phyloP scores from a whole-genome alignment of 768 basidiomycete species.

The Megacollybia marginata region DNA sequence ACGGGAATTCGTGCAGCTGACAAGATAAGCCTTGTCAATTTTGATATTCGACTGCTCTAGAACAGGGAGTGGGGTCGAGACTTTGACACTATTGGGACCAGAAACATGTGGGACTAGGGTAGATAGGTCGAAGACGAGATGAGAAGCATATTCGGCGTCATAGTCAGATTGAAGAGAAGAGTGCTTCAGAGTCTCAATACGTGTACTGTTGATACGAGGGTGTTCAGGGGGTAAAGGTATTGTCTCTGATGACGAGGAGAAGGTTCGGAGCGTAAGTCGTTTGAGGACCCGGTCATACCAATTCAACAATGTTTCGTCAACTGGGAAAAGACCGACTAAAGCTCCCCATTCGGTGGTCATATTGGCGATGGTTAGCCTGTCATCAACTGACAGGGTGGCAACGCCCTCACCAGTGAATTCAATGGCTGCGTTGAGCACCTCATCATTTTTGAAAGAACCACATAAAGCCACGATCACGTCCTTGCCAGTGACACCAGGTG shows the following conservation, averaged over 20 bases:
- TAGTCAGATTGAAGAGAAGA: constrained; percentile 59
- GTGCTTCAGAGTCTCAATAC: constrained; percentile 59
- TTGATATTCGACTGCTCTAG: constrained; percentile 66
- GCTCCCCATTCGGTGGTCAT: constrained; percentile 99
- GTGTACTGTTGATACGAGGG: constrained; percentile 72
- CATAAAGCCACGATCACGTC: constrained; percentile 97
- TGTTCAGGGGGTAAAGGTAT: constrained; percentile 75
- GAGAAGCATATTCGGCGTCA: constrained; percentile 75
- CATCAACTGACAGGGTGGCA: constrained; percentile 71
- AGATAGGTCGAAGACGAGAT: constrained; percentile 87
- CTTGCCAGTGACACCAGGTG: constrained; percentile 92
- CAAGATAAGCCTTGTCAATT: constrained; percentile 97
- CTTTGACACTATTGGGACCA: constrained; percentile 95
- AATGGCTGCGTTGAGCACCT: constrained; percentile 93
- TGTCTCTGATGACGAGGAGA: constrained; percentile 43
- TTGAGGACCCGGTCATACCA: constrained; percentile 81
- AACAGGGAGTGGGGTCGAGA: constrained; percentile 88
- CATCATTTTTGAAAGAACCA: constrained; percentile 91
- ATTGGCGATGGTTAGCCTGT: constrained; percentile 94
- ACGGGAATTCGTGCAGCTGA: constrained; percentile 96
- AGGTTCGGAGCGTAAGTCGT: constrained; percentile 72
- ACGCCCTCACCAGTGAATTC: constrained; percentile 94
- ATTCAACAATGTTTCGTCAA: constrained; percentile 69
- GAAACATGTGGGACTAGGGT: constrained; percentile 94
- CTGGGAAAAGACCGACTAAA: constrained; percentile 90